Percentiles rank a stretch among this genome's conserved stretches.
phyloP scores from a whole-genome alignment of 208 protist genomes.

The Crithidia brevicula region DNA sequence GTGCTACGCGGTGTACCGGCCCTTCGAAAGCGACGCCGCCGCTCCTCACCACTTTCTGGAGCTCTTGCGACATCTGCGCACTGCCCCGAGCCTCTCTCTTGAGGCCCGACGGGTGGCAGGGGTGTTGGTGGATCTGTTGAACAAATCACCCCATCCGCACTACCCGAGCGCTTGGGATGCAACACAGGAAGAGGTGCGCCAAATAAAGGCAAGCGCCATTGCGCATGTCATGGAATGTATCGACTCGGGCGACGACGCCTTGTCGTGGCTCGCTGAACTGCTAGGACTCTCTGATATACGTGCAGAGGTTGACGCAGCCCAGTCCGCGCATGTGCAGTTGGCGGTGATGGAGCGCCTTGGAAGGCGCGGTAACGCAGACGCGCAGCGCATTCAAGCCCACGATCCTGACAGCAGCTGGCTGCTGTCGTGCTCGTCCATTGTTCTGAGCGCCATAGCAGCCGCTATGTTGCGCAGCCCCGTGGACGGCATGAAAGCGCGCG shows the following conservation, averaged over 20 bases:
- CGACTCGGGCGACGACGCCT: slow-evolving; percentile 17
- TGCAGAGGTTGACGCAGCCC: not conserved
- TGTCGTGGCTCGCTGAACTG: slow-evolving; percentile 35
- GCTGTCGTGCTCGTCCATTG: slow-evolving; percentile 22
- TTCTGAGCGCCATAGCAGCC: slow-evolving; percentile 41
- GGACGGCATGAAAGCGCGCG: slow-evolving; percentile 23
- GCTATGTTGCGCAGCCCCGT: slow-evolving; percentile 40
- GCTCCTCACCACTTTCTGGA: slow-evolving; percentile 38
- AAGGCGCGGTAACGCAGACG: not conserved
- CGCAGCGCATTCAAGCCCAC: not conserved
- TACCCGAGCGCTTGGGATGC: slow-evolving; percentile 55
- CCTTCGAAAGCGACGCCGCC: slow-evolving; percentile 13
- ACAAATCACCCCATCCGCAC: slow-evolving; percentile 62
- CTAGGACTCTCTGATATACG: slow-evolving; percentile 21
- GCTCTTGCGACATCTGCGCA: slow-evolving; percentile 21
- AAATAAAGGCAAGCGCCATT: slow-evolving; percentile 31
- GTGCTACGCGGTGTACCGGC: slow-evolving; percentile 57
- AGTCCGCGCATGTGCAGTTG: not conserved
- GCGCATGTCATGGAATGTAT: slow-evolving; percentile 35
- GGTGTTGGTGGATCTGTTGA: slow-evolving; percentile 56
- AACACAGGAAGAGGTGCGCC: slow-evolving; percentile 13
- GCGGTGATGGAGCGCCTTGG: slow-evolving; percentile 9
- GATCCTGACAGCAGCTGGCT: slow-evolving; percentile 34
- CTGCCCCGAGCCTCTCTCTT: not conserved
- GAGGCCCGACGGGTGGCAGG: slow-evolving; percentile 30